These are phyloP conservation scores for Carpinus viminea DNA, from an alignment of 306 rosid genomes.

Conservation along the genomic window DNA sequence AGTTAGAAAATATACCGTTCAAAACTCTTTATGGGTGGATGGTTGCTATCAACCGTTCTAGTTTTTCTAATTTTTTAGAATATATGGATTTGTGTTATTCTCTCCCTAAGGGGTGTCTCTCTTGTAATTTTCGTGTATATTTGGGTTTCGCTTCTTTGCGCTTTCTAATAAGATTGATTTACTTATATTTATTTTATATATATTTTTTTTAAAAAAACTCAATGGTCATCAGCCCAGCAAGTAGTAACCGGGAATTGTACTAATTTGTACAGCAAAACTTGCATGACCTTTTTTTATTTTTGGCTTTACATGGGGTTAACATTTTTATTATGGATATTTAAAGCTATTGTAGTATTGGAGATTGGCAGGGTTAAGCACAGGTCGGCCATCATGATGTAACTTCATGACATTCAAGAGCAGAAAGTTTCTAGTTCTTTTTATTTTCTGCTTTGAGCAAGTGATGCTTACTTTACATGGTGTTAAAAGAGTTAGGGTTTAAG, in stretches of 20 bases:
- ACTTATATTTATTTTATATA: too few relatives aligned
- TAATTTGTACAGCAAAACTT: neutral
- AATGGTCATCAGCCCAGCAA: neutral
- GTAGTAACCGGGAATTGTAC: neutral
- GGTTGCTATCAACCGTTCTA: too few relatives aligned
- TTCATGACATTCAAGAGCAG: neutral
- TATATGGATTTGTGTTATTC: too few relatives aligned
- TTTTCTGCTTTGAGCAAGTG: neutral
- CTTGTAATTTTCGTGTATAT: too few relatives aligned
- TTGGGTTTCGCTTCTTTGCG: too few relatives aligned
- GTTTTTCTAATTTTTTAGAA: too few relatives aligned
- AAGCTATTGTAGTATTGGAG: neutral
- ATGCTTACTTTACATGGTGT: too few relatives aligned
- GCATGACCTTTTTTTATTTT: neutral
- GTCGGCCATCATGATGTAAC: neutral
- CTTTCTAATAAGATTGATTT: too few relatives aligned
- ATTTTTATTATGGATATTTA: neutral
- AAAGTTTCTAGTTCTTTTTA: neutral
- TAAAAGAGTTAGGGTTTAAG: too few relatives aligned
- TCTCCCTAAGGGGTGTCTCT: too few relatives aligned
- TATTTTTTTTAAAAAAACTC: neutral
- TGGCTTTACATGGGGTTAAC: neutral
- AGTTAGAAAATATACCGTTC: too few relatives aligned
- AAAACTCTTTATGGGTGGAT: too few relatives aligned
- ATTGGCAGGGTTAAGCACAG: neutral